phyloP scores from a whole-genome alignment of 1,284 basidiomycete species.

The Phellinidium pouzarii region DNA sequence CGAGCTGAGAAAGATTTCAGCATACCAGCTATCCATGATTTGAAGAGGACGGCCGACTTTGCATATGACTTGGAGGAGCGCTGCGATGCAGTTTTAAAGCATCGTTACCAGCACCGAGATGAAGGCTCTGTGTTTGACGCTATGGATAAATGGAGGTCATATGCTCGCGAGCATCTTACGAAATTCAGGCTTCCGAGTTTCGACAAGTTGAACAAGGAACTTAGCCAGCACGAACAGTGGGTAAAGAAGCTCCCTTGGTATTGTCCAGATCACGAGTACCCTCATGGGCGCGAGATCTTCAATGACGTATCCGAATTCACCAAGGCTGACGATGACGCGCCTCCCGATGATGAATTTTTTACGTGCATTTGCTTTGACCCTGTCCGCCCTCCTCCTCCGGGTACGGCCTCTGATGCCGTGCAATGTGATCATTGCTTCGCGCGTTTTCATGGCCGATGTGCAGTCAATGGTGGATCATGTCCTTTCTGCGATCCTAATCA shows the following conservation, averaged over 20 bases:
- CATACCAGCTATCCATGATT: constrained; percentile 56
- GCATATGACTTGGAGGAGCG: constrained; percentile 65
- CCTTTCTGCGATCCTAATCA: constrained; percentile 84
- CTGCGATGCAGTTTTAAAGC: constrained; percentile 66
- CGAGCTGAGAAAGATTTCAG: constrained; percentile 69
- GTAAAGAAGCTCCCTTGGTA: constrained; percentile 70
- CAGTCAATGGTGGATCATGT: constrained; percentile 78
- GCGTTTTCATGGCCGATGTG: constrained; percentile 75
- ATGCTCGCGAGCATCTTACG: constrained; percentile 60
- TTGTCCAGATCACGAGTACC: constrained; percentile 52
- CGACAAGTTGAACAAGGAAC: constrained; percentile 60
- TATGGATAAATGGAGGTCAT: constrained; percentile 63
- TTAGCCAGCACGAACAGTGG: constrained; percentile 62
- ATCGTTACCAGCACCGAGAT: constrained; percentile 46
- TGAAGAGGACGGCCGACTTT: constrained; percentile 62
- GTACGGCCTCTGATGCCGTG: constrained; percentile 70
- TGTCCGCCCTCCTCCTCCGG: constrained; percentile 67
- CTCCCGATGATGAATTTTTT: constrained; percentile 70
- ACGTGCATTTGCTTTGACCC: constrained; percentile 74
- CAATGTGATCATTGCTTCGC: constrained; percentile 83
- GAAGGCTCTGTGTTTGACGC: constrained; percentile 61
- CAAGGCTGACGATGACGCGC: constrained; percentile 64
- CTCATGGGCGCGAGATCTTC: constrained; percentile 54
- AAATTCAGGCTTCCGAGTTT: constrained; percentile 69
- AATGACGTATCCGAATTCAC: constrained; percentile 69